Percentiles rank a stretch among this genome's conserved stretches.
phyloP scores from a whole-genome alignment of 768 basidiomycete species.

The Termitomyces sp. region DNA sequence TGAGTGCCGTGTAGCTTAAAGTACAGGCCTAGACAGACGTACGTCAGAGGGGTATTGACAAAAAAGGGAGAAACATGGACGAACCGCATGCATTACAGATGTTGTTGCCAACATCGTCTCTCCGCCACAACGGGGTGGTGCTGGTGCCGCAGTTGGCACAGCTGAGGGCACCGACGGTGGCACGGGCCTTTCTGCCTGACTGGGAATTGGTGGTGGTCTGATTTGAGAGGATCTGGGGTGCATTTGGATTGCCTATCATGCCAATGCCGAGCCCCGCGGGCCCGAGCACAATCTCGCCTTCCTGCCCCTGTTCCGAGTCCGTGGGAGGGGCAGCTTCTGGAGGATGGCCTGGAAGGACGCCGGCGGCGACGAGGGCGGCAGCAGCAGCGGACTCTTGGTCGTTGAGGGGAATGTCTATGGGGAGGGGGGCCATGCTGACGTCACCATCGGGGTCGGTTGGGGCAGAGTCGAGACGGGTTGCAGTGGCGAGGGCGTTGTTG shows the following conservation, averaged over 20 bases:
- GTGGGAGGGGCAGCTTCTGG: background rate
- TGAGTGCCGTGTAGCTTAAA: slow-evolving; percentile 98
- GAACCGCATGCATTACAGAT: slow-evolving; percentile 94
- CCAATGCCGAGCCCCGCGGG: slow-evolving; percentile 17
- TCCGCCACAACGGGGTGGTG: slow-evolving; percentile 85
- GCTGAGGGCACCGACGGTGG: slow-evolving; percentile 65
- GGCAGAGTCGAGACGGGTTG: slow-evolving; percentile 9
- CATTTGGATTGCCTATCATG: slow-evolving; percentile 16
- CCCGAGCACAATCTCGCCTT: slow-evolving; percentile 12
- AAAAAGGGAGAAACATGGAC: slow-evolving; percentile 31
- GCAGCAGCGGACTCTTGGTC: slow-evolving; percentile 16
- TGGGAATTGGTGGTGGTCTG: slow-evolving; percentile 6
- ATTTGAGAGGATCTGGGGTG: slow-evolving; percentile 9
- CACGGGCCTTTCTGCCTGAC: slow-evolving; percentile 27
- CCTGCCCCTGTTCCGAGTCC: background rate
- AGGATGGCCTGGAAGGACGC: slow-evolving; percentile 11
- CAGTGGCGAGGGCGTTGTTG: slow-evolving; percentile 71
- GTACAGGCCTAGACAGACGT: slow-evolving; percentile 67
- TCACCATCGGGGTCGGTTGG: slow-evolving; percentile 18
- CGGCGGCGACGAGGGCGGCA: slow-evolving; percentile 17
- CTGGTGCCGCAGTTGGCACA: slow-evolving; percentile 89
- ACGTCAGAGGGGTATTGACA: slow-evolving; percentile 14
- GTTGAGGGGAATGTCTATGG: slow-evolving; percentile 6
- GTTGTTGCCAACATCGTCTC: slow-evolving; percentile 88
- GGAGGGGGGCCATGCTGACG: slow-evolving; percentile 10